Percentiles rank a stretch among this genome's conserved stretches.
Evolutionary conservation across 805 yeast species (phyloP).

Genomic region (Zygosaccharomyces bisporus): DNA sequence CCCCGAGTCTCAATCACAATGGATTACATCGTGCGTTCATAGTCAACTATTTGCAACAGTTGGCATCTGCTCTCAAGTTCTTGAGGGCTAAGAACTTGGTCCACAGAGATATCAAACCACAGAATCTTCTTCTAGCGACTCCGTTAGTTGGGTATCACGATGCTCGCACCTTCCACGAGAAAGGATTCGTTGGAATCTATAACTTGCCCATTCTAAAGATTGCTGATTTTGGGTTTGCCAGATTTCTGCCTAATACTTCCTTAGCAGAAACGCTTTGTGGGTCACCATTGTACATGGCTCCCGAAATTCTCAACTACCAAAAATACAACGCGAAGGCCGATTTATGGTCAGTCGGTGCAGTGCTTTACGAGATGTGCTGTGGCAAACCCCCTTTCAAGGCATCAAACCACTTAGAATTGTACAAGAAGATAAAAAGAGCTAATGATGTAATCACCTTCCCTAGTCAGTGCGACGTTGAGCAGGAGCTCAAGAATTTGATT

Average conservation of each 20-base stretch:
- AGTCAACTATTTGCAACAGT: slow-evolving; percentile 79
- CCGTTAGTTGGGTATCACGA: slow-evolving; percentile 56
- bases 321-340: slow-evolving; percentile 97
- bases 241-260: slow-evolving; percentile 87
- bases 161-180: slow-evolving; percentile 51
- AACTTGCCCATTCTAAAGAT: slow-evolving; percentile 87
- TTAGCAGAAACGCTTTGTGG: slow-evolving; percentile 98
- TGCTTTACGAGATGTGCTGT: slow-evolving; percentile 88
- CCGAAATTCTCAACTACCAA: slow-evolving; percentile 89
- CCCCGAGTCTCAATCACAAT: slow-evolving; percentile 63
- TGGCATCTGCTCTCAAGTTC: slow-evolving; percentile 79
- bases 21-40: slow-evolving; percentile 80
- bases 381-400: slow-evolving; percentile 98
- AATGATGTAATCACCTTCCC: slow-evolving; percentile 81
- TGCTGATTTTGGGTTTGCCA: slow-evolving; percentile 97
- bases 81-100: slow-evolving; percentile 79
- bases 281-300: slow-evolving; percentile 97
- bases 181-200: slow-evolving; percentile 71
- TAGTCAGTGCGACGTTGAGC: slow-evolving; percentile 54
- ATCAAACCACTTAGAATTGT: slow-evolving; percentile 83
- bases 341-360: slow-evolving; percentile 97
- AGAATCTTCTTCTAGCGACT: slow-evolving; percentile 69
- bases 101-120: slow-evolving; percentile 91
- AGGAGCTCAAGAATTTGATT: slow-evolving; percentile 66
- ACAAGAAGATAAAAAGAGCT: slow-evolving; percentile 78